Conservation (phyloP, 2,329 filamentous ascomycete genomes). For the Aspergillus sp. region DNA sequence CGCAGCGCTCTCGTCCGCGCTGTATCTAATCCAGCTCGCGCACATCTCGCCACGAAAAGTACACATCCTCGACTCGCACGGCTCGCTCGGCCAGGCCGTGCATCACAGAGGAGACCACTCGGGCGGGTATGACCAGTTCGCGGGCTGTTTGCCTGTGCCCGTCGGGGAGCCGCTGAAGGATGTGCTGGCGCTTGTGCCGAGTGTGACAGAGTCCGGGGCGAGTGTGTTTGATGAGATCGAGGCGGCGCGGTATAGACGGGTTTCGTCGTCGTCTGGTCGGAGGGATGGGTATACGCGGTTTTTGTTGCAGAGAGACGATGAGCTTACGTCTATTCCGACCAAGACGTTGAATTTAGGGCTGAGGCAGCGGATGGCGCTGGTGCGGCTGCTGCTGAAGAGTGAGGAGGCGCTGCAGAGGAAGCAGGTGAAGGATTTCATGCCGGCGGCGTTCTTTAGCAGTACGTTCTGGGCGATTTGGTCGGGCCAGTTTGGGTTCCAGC, state of each 20-base stretch:
- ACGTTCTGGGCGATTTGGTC: slow-evolving; percentile 20
- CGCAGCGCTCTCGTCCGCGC: slow-evolving; percentile 4
- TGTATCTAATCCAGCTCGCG: not conserved
- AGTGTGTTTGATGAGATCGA: slow-evolving; percentile 12
- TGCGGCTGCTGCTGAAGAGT: slow-evolving; percentile 10
- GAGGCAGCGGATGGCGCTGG: slow-evolving; percentile 6
- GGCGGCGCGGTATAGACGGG: not conserved
- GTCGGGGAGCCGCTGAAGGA: slow-evolving; percentile 12
- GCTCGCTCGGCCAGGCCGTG: not conserved
- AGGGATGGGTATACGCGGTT: no score
- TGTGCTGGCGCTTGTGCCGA: slow-evolving; percentile 15
- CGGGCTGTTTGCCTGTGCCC: slow-evolving; percentile 18
- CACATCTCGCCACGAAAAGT: not conserved
- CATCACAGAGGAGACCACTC: slow-evolving; percentile 9
- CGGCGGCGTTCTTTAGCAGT: slow-evolving; percentile 13
- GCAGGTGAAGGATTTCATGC: slow-evolving; percentile 15
- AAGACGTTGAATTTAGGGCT: not conserved
- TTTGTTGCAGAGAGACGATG: no score
- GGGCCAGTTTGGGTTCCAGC: slow-evolving; percentile 20
- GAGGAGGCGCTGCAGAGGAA: slow-evolving; percentile 9
- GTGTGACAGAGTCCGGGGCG: not conserved
- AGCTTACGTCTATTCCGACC: no score
- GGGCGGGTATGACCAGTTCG: slow-evolving; percentile 20
- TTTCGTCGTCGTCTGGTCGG: no score
- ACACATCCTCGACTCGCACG: slow-evolving; percentile 2